Evolutionary conservation across 192 early-diverging fungal genomes (phyloP).

Genomic region (Backusella parvicylindrica): DNA sequence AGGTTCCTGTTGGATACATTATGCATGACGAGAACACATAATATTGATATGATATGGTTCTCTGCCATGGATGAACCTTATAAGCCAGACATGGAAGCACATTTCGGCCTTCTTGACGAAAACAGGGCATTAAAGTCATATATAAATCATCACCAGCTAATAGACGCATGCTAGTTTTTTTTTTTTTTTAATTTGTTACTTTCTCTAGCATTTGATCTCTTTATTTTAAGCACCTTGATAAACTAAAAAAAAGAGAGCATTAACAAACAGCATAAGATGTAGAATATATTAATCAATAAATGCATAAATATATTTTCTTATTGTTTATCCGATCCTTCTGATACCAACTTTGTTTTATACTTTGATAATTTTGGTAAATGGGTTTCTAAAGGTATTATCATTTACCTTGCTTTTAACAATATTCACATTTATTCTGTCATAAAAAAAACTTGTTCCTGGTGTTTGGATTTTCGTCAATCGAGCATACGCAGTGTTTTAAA

Average conservation of each 20-base stretch:
- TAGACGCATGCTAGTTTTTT: neutral
- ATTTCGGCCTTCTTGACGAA: constrained; percentile 22
- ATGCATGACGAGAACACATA: constrained; percentile 44
- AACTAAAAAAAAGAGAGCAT: neutral
- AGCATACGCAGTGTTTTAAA: neutral
- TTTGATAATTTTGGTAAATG: neutral
- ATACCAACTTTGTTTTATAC: no score
- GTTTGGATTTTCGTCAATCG: neutral
- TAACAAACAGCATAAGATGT: no score
- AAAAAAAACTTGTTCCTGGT: neutral
- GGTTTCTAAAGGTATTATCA: neutral
- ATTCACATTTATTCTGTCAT: neutral
- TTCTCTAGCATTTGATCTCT: neutral
- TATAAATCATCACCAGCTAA: neutral
- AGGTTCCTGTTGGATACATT: constrained; percentile 48
- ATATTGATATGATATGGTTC: constrained; percentile 54
- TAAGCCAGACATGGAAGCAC: constrained; percentile 40
- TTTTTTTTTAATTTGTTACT: neutral
- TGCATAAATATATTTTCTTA: neutral
- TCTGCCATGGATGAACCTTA: constrained; percentile 58
- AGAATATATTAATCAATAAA: neutral
- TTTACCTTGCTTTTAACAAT: no score
- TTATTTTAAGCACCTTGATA: neutral
- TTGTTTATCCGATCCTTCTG: no score
- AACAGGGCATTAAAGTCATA: constrained; percentile 2